Conservation (phyloP, 441 rosid genomes). For the Adansonia madagascariensis region DNA sequence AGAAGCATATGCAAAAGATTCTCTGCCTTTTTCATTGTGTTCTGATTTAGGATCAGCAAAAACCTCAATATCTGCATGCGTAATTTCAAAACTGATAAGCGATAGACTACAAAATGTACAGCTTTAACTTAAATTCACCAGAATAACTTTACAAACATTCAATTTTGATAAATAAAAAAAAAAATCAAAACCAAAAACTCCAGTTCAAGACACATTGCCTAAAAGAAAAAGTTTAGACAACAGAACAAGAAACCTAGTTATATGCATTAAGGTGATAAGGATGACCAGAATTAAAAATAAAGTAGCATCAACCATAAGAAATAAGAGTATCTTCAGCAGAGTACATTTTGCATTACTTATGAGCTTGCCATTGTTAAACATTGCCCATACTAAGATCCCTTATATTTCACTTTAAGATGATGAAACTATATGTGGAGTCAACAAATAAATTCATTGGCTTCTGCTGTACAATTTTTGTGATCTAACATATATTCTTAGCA, state of each 20-base stretch:
- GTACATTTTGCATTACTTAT: not conserved
- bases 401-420: not conserved
- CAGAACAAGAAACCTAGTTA: slow-evolving; percentile 1
- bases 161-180: not conserved
- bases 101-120: not conserved
- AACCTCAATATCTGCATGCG: slow-evolving; percentile 63
- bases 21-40: slow-evolving; percentile 43
- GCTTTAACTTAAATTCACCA: slow-evolving; percentile 3
- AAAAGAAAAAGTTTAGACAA: slow-evolving; percentile 3
- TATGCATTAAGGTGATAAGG: not conserved
- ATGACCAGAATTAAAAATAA: not conserved
- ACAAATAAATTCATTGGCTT: not conserved
- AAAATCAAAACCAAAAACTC: slow-evolving; percentile 1
- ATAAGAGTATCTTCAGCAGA: not conserved
- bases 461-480: not conserved
- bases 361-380: not conserved
- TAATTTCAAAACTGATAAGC: slow-evolving; percentile 25
- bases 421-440: not conserved
- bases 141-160: not conserved
- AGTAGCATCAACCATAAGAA: not conserved
- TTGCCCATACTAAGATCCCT: not conserved
- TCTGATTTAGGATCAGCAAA: slow-evolving; percentile 53
- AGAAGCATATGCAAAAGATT: slow-evolving; percentile 47
- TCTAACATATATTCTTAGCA: not conserved
- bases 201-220: not conserved